Evolutionary conservation across 2,329 filamentous ascomycete genomes (phyloP).

Genomic region (Monilinia vaccinii-corymbosi): DNA sequence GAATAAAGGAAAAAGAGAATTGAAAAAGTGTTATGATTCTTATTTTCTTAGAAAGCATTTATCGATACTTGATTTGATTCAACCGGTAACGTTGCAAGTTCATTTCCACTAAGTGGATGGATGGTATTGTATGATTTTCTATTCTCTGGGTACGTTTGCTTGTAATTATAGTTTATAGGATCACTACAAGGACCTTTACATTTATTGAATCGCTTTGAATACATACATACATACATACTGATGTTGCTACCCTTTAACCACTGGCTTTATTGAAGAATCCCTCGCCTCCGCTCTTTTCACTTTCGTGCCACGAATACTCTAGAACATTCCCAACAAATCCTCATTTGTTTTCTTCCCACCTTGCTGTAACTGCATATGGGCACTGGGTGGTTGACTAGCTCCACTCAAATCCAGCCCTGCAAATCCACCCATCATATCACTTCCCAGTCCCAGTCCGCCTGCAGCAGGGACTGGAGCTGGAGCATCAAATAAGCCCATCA

Average conservation of each 20-base stretch:
- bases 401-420: constrained; percentile 68
- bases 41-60: too few species aligned
- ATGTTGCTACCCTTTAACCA: neutral
- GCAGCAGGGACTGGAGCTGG: constrained; percentile 23
- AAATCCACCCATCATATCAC: constrained; percentile 64
- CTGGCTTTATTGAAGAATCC: neutral
- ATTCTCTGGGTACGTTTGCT: too few species aligned
- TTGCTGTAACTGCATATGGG: constrained; percentile 45
- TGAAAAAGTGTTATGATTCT: too few species aligned
- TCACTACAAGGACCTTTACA: neutral
- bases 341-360: constrained; percentile 43
- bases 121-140: too few species aligned
- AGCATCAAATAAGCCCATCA: constrained; percentile 60
- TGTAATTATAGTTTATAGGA: too few species aligned
- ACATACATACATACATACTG: constrained; percentile 3
- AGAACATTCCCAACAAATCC: constrained; percentile 52
- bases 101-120: too few species aligned
- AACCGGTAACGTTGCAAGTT: too few species aligned
- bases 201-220: neutral
- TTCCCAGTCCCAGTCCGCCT: constrained; percentile 13
- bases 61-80: too few species aligned
- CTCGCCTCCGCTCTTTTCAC: too few species aligned
- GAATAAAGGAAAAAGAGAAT: too few species aligned
- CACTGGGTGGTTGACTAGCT: constrained; percentile 53
- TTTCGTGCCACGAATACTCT: constrained; percentile 14